Evolutionary conservation across 2,329 filamentous ascomycete genomes (phyloP), one percentile per base, ranked within the genome.

Genomic region (Aureobasidium sp.): DNA sequence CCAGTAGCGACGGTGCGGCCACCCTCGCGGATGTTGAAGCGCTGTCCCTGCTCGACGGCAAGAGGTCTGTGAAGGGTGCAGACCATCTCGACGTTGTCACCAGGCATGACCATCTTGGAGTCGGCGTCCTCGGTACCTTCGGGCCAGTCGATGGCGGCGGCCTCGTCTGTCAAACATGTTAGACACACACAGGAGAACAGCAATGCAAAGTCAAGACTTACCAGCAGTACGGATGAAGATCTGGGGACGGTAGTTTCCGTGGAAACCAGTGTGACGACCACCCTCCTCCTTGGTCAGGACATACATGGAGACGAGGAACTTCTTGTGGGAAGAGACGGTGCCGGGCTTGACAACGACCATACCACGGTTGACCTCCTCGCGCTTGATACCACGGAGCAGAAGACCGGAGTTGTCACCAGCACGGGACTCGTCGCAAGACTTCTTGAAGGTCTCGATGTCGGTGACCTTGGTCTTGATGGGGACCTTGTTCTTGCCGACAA

Each of bases 401-500:
- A 98, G 86, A 68, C 93, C 93, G 22, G 93, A 96, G 84, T 97
- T 98, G 75, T 98, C 93, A 72, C 93, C 93, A 58, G 93, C 93
- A 65, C 88, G 83, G 56, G 91, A 95, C 75, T 95, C 89, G 55
- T 96, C 90, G 74, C 93, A 97, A 45, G 90, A 94, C 83, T 98
- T 98, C 82, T 97, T 96, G 81, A 98, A 98, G 61, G 91, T 98
- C 79, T 98, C 93, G 63, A 98, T 97, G 68, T 98, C 94, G 67
- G 93, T 98, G 61, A 98, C 91, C 80, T 96, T 97, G 73, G 93
- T 97, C 84, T 94, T 96, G 79, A 97, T 88, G 61, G 88, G 75
- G 40, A 83, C 79, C 54, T 75, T 73, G 62, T 85, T 83, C 78
- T 93, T 95, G 70, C 93, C 93, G 57, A 98, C 81, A 60, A 98